Conservation (phyloP, 805 yeast species). For the Grigorovia jiainica region DNA sequence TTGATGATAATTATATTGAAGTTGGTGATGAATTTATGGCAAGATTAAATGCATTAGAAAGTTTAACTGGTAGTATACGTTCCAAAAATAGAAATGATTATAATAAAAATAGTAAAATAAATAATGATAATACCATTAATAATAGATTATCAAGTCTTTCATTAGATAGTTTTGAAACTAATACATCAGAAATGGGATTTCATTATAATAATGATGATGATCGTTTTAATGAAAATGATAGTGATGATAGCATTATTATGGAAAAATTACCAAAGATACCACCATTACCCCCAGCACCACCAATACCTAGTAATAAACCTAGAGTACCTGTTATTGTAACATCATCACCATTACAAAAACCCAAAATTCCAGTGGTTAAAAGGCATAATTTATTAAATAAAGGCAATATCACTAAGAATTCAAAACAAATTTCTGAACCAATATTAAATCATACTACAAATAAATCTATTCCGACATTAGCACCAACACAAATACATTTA, state of each 20-base stretch:
- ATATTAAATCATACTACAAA: not conserved
- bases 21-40: slow-evolving; percentile 12
- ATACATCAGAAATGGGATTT: too few species aligned
- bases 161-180: not conserved
- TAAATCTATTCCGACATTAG: slow-evolving; percentile 5
- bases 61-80: slow-evolving; percentile 5
- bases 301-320: not conserved
- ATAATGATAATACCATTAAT: not conserved
- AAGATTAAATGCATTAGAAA: slow-evolving; percentile 11
- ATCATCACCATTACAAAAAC: not conserved
- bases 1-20: slow-evolving; percentile 8
- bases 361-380: not conserved
- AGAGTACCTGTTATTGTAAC: not conserved
- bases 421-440: not conserved
- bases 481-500: not conserved
- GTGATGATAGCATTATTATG: not conserved
- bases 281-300: not conserved
- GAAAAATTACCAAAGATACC: slow-evolving; percentile 1
- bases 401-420: not conserved
- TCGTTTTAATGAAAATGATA: not conserved
- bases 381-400: slow-evolving; percentile 3
- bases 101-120: not conserved
- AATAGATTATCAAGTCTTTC: not conserved
- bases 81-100: not conserved
- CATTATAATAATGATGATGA: not conserved